Evolutionary conservation across 139 green algal genomes (phyloP), one percentile per base, ranked within the genome.

Genomic region (Axilococcus clingmanii): DNA sequence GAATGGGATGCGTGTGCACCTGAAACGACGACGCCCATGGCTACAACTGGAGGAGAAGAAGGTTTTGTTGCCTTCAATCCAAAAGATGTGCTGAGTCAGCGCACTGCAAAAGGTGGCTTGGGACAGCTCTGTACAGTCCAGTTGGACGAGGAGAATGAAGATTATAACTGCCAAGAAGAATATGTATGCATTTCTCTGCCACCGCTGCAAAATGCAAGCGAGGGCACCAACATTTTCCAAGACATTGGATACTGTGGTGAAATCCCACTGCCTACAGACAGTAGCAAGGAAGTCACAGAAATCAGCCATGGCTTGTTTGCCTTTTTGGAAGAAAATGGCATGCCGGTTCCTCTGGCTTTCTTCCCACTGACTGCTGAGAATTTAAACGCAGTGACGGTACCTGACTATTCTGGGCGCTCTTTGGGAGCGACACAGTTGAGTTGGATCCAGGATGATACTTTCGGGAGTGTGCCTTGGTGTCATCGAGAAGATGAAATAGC

Each of bases 331-430:
- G n/a, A n/a, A n/a, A n/a, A n/a, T n/a, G n/a, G n/a, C n/a, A n/a
- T n/a, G n/a, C n/a, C n/a, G n/a, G n/a, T n/a, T n/a, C 62, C 62
- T 3, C 23, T 58, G 28, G 44, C 55, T 31, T 48, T 61, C 30
- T 71, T 61, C 45, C 62, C 62, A 0, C 53, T 71, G 24, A 61
- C 53, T 7, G 52, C 4, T 22, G 34, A 28, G 37, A 19, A 3
- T 3, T 28, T 57, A 20, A 25, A 33, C 27, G 54, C 45, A 4
- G 15, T 55, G 17, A 29, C 50, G 28, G 37, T 65, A 31, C 55
- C 47, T 7, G 5, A 40, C 15, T 71, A 61, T 36, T 27, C 22
- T 28, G 52, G 45, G 23, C 15, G 22, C 25, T 14, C 34, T 4
- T 29, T 30, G 25, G 52, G 43, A 19, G 27, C 22, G 11, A 14